Conservation (phyloP, 305 asterid genomes). For the Fraxinus sp. region DNA sequence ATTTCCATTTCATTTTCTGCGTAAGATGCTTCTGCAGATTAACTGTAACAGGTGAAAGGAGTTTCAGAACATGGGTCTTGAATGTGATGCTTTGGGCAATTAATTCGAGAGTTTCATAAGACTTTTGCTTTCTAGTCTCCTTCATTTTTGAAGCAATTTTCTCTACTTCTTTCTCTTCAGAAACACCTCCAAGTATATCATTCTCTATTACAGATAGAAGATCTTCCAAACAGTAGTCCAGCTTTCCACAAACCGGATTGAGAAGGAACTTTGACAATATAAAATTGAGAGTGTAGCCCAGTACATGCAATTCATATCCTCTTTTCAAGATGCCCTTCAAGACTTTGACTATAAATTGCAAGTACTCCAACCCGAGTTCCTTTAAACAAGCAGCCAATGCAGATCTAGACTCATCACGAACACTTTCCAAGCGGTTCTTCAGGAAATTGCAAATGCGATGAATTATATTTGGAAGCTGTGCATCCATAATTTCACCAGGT, state of each 20-base stretch:
- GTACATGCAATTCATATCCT: slow-evolving; percentile 87
- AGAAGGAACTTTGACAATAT: slow-evolving; percentile 64
- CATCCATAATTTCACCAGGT: slow-evolving; percentile 76
- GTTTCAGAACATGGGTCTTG: slow-evolving; percentile 71
- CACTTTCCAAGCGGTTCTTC: slow-evolving; percentile 76
- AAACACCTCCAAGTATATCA: slow-evolving; percentile 90
- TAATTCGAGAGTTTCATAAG: slow-evolving; percentile 81
- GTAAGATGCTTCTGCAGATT: slow-evolving; percentile 69
- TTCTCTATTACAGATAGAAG: slow-evolving; percentile 67
- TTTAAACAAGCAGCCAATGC: slow-evolving; percentile 84
- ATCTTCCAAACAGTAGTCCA: slow-evolving; percentile 83
- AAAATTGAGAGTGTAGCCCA: slow-evolving; percentile 84
- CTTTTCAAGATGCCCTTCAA: slow-evolving; percentile 74
- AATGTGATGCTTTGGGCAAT: slow-evolving; percentile 79
- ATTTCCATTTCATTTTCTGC: slow-evolving; percentile 65
- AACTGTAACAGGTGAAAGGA: slow-evolving; percentile 68
- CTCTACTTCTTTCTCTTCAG: slow-evolving; percentile 96
- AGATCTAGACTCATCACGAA: slow-evolving; percentile 89
- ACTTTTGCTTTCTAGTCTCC: slow-evolving; percentile 90
- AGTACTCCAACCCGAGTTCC: slow-evolving; percentile 85
- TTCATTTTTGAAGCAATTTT: slow-evolving; percentile 96
- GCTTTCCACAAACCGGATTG: slow-evolving; percentile 55
- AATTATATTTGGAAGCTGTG: slow-evolving; percentile 76
- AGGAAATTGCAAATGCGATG: slow-evolving; percentile 89
- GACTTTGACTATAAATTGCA: slow-evolving; percentile 78